Evolutionary conservation across 2,329 filamentous ascomycete species (phyloP).

Genomic region (Pseudogymnoascus sp.): DNA sequence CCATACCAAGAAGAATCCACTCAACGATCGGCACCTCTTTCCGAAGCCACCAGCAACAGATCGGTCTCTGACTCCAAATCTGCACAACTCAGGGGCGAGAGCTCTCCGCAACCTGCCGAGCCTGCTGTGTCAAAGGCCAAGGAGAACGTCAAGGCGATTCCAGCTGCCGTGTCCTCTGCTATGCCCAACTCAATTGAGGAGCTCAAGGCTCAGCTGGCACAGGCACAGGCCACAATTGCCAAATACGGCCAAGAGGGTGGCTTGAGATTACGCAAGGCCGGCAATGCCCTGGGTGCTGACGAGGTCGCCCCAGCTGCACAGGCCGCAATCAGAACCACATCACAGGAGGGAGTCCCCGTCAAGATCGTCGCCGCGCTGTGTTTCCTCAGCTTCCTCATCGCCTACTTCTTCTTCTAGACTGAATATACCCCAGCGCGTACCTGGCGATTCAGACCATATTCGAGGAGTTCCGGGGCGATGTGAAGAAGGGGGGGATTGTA

Average conservation of each 20-base stretch:
- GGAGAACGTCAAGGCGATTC: conserved; percentile 30
- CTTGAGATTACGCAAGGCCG: conserved; percentile 68
- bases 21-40: background rate
- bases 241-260: conserved; percentile 63
- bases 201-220: conserved; percentile 62
- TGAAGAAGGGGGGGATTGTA: background rate
- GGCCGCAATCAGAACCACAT: conserved; percentile 35
- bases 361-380: conserved; percentile 78
- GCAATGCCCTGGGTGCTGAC: conserved; percentile 41
- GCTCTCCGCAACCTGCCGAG: background rate
- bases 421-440: conserved; percentile 8
- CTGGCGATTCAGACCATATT: background rate
- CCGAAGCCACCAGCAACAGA: background rate
- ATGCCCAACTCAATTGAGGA: conserved; percentile 42
- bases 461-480: conserved; percentile 1
- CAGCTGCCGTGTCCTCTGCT: conserved; percentile 40
- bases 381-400: conserved; percentile 83
- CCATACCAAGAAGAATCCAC: conserved; percentile 38
- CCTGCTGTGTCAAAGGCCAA: conserved; percentile 28
- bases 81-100: background rate
- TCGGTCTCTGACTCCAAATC: conserved; percentile 1
- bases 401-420: conserved; percentile 87
- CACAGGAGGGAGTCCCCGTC: conserved; percentile 67
- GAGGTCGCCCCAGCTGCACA: conserved; percentile 45
- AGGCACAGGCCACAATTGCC: conserved; percentile 67